Evolutionary conservation across 345 rosid genomes (phyloP), one percentile per base, ranked within the genome.

Genomic region (Lumnitzera littorea): DNA sequence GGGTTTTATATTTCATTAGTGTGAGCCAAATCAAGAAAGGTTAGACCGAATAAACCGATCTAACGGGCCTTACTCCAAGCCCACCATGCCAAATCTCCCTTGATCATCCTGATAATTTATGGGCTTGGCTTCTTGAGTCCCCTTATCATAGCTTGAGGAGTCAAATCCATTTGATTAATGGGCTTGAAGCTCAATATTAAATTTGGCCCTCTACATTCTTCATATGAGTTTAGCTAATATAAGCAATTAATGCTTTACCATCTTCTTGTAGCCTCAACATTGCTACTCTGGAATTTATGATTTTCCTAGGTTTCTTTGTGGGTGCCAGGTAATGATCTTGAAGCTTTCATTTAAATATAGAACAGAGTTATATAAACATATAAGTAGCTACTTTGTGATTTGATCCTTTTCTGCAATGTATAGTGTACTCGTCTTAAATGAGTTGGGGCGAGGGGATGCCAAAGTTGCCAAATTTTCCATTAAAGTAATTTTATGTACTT

Each of bases 351-450:
- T 20, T 20, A 20, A 20, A 20, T 20, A 20, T 20, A 20, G 20
- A 20, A 20, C 20, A 20, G 20, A 20, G 20, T 20, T 20, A 20
- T 20, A 20, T 5, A 41, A 7, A 43, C 62, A 29, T 57, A 15
- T 23, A 55, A n/a, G 14, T 20, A 20, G 20, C 20, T 55, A 31
- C 16, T 55, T 31, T 48, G 15, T 17, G 29, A 12, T 47, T 17
- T 46, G 51, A 47, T 24, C 20, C 20, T 13, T 3, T 41, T 53
- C 36, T 31, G 6, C 2, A 5, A 27, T 47, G 11, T 50, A 20
- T 20, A 87, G 95, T 0, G 87, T 79, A 15, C 61, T 84, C 27
- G 73, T 82, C 2, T 63, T 80, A 14, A 82, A 82, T 57, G 82
- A 79, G 68, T 31, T 82, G 50, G 87, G 87, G 17, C 71, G 50